A percentile compares a stretch with the other conserved stretches of the same genome.
These are phyloP conservation scores for Cordyceps militaris DNA, from an alignment of 2,329 filamentous ascomycete genomes.

Conservation along the genomic window DNA sequence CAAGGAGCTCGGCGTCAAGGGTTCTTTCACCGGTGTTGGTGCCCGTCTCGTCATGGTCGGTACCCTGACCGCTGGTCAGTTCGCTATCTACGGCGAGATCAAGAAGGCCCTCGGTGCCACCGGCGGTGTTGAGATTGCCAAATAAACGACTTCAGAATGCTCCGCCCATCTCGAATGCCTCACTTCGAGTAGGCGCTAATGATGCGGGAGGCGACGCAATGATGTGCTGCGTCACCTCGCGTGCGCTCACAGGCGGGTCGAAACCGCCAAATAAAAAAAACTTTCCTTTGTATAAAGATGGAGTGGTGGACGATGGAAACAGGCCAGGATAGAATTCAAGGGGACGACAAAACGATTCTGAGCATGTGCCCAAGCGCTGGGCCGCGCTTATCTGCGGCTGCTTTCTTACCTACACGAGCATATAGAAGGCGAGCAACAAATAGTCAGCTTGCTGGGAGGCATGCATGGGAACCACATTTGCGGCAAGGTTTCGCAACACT, in stretches of 20 bases:
- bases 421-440: not conserved
- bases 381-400: not conserved
- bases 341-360: not conserved
- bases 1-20: conserved; percentile 74
- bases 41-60: conserved; percentile 60
- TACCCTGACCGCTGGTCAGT: conserved; percentile 72
- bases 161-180: not conserved
- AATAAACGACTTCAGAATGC: conserved; percentile 25
- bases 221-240: not conserved
- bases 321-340: conserved; percentile 7
- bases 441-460: not conserved
- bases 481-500: not conserved
- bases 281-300: conserved; percentile 13
- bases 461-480: not conserved
- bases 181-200: not conserved
- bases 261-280: conserved; percentile 8
- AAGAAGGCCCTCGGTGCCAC: conserved; percentile 64
- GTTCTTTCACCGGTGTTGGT: conserved; percentile 74
- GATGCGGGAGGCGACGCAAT: not conserved
- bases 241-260: not conserved
- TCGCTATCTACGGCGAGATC: conserved; percentile 77
- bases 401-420: conserved; percentile 5
- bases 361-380: conserved; percentile 11
- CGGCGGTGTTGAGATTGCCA: conserved; percentile 67
- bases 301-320: conserved; percentile 7